Percentiles rank a stretch among this genome's conserved stretches.
These are phyloP conservation scores for Croton setiger DNA, from an alignment of 441 rosid genomes.

Conservation along the genomic window DNA sequence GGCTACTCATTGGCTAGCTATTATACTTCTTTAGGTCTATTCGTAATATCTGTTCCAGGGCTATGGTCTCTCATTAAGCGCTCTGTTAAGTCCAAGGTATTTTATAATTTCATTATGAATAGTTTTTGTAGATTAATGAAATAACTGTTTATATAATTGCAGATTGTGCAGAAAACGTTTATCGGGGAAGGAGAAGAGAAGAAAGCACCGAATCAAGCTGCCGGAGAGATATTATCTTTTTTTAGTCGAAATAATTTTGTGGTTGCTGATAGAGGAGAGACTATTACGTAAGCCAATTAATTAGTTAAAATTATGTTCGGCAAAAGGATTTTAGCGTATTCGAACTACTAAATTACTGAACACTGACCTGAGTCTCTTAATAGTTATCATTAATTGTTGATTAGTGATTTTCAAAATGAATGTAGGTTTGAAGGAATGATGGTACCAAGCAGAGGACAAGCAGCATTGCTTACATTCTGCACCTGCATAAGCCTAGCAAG, in stretches of 20 bases:
- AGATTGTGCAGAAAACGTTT: slow-evolving; percentile 86
- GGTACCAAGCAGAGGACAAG: slow-evolving; percentile 91
- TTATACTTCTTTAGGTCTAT: slow-evolving; percentile 86
- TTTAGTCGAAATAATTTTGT: slow-evolving; percentile 79
- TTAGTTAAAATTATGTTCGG: not conserved
- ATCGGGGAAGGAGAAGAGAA: slow-evolving; percentile 47
- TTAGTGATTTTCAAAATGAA: not conserved
- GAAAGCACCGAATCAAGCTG: slow-evolving; percentile 65
- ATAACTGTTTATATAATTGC: not conserved
- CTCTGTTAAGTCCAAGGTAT: slow-evolving; percentile 91
- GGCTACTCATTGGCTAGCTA: slow-evolving; percentile 89
- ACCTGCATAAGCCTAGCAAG: slow-evolving; percentile 89
- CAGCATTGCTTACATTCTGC: slow-evolving; percentile 87
- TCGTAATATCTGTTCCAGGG: slow-evolving; percentile 90
- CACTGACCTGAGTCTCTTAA: too few relatives aligned
- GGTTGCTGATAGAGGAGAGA: slow-evolving; percentile 82
- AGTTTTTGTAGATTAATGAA: too few relatives aligned
- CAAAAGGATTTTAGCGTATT: too few relatives aligned
- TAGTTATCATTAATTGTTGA: not conserved
- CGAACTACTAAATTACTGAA: too few relatives aligned
- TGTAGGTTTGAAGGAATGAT: slow-evolving; percentile 73
- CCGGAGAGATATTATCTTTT: slow-evolving; percentile 85
- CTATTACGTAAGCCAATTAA: slow-evolving; percentile 60
- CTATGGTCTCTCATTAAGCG: slow-evolving; percentile 98
- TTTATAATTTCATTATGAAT: too few relatives aligned